These are phyloP conservation scores for Parietaria judaica DNA, from an alignment of 306 rosid species.

Conservation along the genomic window DNA sequence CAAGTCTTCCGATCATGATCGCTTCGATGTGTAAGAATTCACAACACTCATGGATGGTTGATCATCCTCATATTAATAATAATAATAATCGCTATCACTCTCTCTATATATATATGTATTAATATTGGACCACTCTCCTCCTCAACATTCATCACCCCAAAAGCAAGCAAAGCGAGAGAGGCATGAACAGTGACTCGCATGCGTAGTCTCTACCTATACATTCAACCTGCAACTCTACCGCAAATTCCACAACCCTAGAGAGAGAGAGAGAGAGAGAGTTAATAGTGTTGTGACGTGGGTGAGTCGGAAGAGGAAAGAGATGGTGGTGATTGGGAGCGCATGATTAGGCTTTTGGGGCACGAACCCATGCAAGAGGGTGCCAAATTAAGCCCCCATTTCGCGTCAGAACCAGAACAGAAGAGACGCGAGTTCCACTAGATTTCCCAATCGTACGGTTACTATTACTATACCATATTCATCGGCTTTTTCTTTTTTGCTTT, in stretches of 20 bases:
- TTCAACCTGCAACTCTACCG: not conserved
- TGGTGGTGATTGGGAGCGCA: not conserved
- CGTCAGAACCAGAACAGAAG: too few species aligned
- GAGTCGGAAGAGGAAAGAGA: not conserved
- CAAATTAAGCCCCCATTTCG: constrained; percentile 16
- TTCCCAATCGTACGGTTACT: not conserved
- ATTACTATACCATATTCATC: not conserved
- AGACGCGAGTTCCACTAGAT: not conserved
- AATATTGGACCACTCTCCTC: constrained; percentile 14
- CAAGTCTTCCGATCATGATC: too few species aligned
- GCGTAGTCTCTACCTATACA: constrained; percentile 12
- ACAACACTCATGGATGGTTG: not conserved
- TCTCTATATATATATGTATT: not conserved
- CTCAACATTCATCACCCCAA: not conserved
- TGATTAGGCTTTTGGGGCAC: constrained; percentile 10
- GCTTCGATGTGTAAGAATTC: not conserved
- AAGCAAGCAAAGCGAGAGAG: constrained; percentile 1
- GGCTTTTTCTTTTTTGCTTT: too few species aligned
- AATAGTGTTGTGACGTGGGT: not conserved
- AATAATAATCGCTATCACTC: too few species aligned
- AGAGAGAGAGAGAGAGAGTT: not conserved
- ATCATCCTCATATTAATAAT: too few species aligned
- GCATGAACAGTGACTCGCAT: constrained; percentile 13
- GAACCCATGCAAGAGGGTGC: not conserved
- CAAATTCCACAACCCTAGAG: constrained; percentile 15